Evolutionary conservation across 140 eudicot species (phyloP), one percentile per base, ranked within the genome.

Genomic region (Bidens hawaiensis): DNA sequence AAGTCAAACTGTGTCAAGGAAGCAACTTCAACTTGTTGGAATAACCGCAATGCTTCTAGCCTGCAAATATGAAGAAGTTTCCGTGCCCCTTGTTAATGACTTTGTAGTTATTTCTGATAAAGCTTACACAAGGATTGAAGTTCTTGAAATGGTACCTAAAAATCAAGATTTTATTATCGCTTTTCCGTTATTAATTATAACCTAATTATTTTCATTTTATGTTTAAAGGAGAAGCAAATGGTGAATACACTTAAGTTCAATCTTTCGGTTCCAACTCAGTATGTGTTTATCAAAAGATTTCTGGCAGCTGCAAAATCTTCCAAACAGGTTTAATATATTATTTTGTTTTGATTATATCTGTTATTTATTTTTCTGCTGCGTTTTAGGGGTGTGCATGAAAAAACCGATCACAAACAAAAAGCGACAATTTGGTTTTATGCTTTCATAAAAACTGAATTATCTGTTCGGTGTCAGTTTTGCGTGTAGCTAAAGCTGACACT

Each of bases 11-110:
- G 86, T 87, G 1, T 60, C 81, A 22, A 59, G 97, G 18, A 90
- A 84, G 78, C 82, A 90, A 51, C 81, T 90, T 13, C 97, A 90
- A 65, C 88, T 90, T 18, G 96, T 87, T 22, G 97, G 97, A 19
- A 73, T 90, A 3, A 90, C 97, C n/a, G 97, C 97, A 0, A 58
- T 90, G 94, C 91, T 90, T 52, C 76, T 90, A 1, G 97, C 97
- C 0, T 79, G 96, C 83, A 90, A 90, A 60, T 90, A 90, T 40
- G 97, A 90, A 69, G 97, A 90, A 60, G 83, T 90, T 53, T 83
- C 90, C 22, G 85, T 83, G 19, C 95, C 90, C 3, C 83, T 86
- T 38, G 88, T 86, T 27, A 88, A 87, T 61, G 97, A 90, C 57
- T 82, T 90, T 15, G 70, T 90, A 0, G 55, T 87, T 51, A 90